phyloP scores from a whole-genome alignment of 495 filamentous ascomycete species.

The Penicillium atrosanguineum region DNA sequence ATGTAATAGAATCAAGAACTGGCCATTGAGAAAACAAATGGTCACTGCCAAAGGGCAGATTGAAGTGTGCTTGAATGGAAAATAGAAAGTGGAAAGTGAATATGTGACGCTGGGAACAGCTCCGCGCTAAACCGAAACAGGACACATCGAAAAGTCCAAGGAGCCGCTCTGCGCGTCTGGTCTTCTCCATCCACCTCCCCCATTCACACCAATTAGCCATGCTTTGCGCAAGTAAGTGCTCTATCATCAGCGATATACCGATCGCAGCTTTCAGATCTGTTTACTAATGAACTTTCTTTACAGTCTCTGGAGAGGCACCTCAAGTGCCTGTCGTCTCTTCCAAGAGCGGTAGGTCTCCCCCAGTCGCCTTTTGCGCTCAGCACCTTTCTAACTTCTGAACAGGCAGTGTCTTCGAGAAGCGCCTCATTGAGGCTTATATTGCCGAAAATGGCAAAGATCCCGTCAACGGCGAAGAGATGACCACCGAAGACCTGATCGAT shows the following conservation, averaged over 20 bases:
- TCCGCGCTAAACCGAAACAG: conserved; percentile 37
- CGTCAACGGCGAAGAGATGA: conserved; percentile 85
- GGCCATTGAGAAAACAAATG: background rate
- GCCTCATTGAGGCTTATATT: conserved; percentile 92
- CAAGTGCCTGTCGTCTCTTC: conserved; percentile 91
- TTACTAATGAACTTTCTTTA: conserved; percentile 24
- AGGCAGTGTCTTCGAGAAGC: conserved; percentile 92
- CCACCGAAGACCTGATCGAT: conserved; percentile 79
- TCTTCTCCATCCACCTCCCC: conserved; percentile 25
- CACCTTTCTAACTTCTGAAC: conserved; percentile 25
- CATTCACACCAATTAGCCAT: conserved; percentile 40
- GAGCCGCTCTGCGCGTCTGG: conserved; percentile 36
- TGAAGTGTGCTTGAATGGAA: background rate
- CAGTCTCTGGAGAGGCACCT: conserved; percentile 96
- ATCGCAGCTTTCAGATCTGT: background rate
- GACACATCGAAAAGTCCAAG: conserved; percentile 44
- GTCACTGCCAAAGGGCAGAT: background rate
- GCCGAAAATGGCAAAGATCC: conserved; percentile 92
- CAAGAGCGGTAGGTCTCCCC: conserved; percentile 72
- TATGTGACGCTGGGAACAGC: conserved; percentile 19
- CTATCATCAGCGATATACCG: background rate
- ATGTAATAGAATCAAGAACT: background rate
- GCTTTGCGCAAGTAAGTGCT: conserved; percentile 72
- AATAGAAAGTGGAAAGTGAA: background rate
- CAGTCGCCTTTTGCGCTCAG: conserved; percentile 5